These are phyloP conservation scores for Candida nanaspora DNA, from an alignment of 805 yeast genomes.

Conservation along the genomic window DNA sequence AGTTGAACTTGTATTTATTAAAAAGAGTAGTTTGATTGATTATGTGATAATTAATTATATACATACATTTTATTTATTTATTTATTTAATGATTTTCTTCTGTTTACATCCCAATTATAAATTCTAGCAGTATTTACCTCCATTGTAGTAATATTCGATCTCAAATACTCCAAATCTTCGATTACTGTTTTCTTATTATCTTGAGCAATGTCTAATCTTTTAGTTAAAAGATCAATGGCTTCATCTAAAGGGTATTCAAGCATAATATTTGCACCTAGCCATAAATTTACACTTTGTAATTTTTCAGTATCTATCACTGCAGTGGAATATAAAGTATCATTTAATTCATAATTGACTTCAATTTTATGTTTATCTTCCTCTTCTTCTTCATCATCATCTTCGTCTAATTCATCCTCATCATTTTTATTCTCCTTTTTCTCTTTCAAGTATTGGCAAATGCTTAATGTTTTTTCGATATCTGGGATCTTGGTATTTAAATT, in stretches of 20 bases:
- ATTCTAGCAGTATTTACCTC: conserved; percentile 94
- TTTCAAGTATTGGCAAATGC: conserved; percentile 56
- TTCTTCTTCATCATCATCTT: conserved; percentile 7
- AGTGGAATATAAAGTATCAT: conserved; percentile 84
- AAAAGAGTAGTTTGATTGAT: background rate
- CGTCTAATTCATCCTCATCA: conserved; percentile 22
- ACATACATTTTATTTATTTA: background rate
- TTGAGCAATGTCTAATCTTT: conserved; percentile 57
- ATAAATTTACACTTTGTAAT: conserved; percentile 58
- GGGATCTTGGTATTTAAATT: conserved; percentile 71
- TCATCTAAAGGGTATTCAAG: conserved; percentile 87
- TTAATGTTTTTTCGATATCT: conserved; percentile 83
- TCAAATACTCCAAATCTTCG: conserved; percentile 76
- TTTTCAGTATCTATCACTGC: conserved; percentile 63
- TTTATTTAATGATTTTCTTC: conserved; percentile 32
- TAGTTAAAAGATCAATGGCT: conserved; percentile 63
- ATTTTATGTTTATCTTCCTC: conserved; percentile 33
- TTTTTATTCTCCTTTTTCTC: conserved; percentile 33
- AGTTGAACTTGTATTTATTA: too few species aligned
- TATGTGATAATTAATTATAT: too few species aligned
- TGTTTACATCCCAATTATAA: conserved; percentile 82
- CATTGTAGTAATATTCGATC: conserved; percentile 93
- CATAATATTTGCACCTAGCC: conserved; percentile 99
- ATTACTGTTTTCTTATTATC: conserved; percentile 54
- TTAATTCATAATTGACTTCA: conserved; percentile 80